These are phyloP conservation scores for Dothiorella sarmentorum DNA, from an alignment of 2,329 filamentous ascomycete genomes.

Conservation along the genomic window DNA sequence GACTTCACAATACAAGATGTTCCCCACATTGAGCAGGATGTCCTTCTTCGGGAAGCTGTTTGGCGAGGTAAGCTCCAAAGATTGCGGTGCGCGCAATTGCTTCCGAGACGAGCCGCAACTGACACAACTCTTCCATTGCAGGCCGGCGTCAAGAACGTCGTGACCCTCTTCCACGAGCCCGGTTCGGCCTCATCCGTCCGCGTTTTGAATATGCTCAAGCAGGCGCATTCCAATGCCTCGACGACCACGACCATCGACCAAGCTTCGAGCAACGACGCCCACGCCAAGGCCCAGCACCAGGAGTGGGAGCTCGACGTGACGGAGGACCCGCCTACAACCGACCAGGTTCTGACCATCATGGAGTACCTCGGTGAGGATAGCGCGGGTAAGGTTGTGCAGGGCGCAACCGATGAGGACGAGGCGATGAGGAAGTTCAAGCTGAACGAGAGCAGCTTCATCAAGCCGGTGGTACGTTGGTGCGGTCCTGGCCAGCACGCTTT, in stretches of 20 bases:
- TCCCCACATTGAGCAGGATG: constrained; percentile 14
- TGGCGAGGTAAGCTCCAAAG: constrained; percentile 16
- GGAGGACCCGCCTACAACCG: constrained; percentile 72
- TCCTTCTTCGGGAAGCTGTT: constrained; percentile 12
- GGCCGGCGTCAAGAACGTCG: constrained; percentile 64
- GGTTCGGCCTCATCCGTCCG: constrained; percentile 67
- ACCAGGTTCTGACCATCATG: constrained; percentile 79
- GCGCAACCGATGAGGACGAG: constrained; percentile 70
- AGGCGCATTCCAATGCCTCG: constrained; percentile 67
- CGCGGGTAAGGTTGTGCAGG: constrained; percentile 65
- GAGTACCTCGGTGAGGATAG: constrained; percentile 70
- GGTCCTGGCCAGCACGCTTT: too few species aligned
- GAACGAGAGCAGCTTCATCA: constrained; percentile 63
- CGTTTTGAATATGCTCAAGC: constrained; percentile 74
- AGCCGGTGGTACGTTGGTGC: constrained; percentile 66
- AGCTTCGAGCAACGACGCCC: constrained; percentile 61
- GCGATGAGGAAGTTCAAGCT: constrained; percentile 76
- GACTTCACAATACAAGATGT: not conserved
- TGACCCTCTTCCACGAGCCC: constrained; percentile 94
- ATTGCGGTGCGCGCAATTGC: not conserved
- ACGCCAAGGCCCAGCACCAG: constrained; percentile 57
- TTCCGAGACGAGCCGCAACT: not conserved
- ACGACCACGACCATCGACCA: constrained; percentile 70
- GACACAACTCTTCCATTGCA: constrained; percentile 21
- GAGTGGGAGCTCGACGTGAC: constrained; percentile 87